A percentile compares a stretch with the other conserved stretches of the same genome.
phyloP scores from a whole-genome alignment of 208 protist species.

The Leishmania mexicana region DNA sequence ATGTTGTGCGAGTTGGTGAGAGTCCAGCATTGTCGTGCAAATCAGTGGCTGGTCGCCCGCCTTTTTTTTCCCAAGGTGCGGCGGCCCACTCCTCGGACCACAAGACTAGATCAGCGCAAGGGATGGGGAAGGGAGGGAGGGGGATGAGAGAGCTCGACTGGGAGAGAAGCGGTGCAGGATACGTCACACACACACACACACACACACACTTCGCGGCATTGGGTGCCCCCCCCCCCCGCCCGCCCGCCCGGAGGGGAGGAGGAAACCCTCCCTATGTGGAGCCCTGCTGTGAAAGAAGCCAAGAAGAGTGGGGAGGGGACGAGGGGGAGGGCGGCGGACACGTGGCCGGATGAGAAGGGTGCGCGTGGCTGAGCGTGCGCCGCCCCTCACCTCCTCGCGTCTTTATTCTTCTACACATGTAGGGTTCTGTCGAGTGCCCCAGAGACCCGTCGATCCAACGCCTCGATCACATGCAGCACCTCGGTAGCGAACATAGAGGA shows the following conservation, averaged over 20 bases:
- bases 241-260: no score
- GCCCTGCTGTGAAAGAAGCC: not conserved
- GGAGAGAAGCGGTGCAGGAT: not conserved
- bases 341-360: not conserved
- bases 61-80: not conserved
- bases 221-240: no score
- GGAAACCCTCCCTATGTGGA: not conserved
- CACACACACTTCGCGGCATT: not conserved
- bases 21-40: not conserved
- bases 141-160: not conserved
- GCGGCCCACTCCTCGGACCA: not conserved
- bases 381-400: not conserved
- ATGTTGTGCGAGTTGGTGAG: not conserved
- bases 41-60: not conserved
- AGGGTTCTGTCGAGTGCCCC: conserved; percentile 57
- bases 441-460: conserved; percentile 74
- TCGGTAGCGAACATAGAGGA: conserved; percentile 60
- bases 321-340: not conserved
- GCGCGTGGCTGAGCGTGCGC: not conserved
- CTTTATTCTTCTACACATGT: not conserved
- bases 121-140: not conserved
- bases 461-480: conserved; percentile 83
- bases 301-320: not conserved
- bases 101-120: not conserved
- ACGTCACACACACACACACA: not conserved